phyloP scores from a whole-genome alignment of 1,139 yeast genomes.

The Suhomyces taliae region DNA sequence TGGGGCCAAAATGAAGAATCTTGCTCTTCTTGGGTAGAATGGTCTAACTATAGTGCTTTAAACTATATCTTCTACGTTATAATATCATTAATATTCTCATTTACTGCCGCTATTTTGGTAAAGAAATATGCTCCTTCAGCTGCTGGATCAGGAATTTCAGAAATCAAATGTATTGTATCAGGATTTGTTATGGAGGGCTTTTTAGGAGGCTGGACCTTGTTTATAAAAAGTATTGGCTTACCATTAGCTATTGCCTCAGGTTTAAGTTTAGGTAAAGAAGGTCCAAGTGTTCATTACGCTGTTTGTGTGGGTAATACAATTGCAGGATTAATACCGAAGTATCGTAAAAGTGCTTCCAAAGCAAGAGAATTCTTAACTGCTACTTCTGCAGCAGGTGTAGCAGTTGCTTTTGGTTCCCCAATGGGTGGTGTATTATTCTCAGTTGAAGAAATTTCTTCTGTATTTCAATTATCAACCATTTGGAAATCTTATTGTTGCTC shows the following conservation, averaged over 20 bases:
- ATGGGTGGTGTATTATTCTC: slow-evolving; percentile 72
- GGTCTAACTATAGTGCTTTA: slow-evolving; percentile 45
- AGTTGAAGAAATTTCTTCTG: slow-evolving; percentile 72
- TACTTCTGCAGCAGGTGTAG: slow-evolving; percentile 69
- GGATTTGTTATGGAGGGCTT: slow-evolving; percentile 86
- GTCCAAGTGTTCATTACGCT: slow-evolving; percentile 85
- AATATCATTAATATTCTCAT: slow-evolving; percentile 63
- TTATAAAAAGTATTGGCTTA: slow-evolving; percentile 74
- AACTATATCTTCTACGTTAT: slow-evolving; percentile 61
- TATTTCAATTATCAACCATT: slow-evolving; percentile 73
- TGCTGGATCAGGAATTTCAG: slow-evolving; percentile 96
- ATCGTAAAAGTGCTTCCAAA: slow-evolving; percentile 48
- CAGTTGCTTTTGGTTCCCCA: slow-evolving; percentile 73
- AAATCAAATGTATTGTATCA: slow-evolving; percentile 90
- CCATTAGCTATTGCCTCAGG: slow-evolving; percentile 89
- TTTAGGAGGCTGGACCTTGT: slow-evolving; percentile 68
- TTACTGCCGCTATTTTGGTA: slow-evolving; percentile 67
- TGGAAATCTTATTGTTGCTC: slow-evolving; percentile 95
- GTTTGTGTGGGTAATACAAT: slow-evolving; percentile 75
- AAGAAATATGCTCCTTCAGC: slow-evolving; percentile 80
- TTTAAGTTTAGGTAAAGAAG: slow-evolving; percentile 78
- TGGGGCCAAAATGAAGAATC: slow-evolving; percentile 54
- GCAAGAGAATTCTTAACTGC: slow-evolving; percentile 60
- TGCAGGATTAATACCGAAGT: slow-evolving; percentile 51
- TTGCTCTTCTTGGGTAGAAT: slow-evolving; percentile 57